Evolutionary conservation across 2,329 filamentous ascomycete species (phyloP), one percentile per base, ranked within the genome.

Genomic region (Tolypocladium ophioglossoides): DNA sequence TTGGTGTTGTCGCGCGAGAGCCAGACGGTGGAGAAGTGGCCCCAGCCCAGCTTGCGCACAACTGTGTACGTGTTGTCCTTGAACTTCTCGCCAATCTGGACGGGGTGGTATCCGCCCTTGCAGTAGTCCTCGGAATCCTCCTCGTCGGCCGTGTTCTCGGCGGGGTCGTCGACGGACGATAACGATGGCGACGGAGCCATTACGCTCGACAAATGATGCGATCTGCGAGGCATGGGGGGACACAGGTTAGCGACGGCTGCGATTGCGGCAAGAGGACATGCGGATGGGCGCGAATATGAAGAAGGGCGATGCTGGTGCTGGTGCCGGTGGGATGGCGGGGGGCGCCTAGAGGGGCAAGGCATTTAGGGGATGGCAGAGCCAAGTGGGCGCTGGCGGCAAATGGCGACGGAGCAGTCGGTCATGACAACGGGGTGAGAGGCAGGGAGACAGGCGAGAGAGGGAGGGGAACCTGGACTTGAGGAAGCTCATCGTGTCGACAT

Each of bases 121-220:
- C 92, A 96, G 77, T 99, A 99, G 72, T 99, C 94, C 73, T 97
- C 92, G 50, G 90, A 96, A 72, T 99, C 94, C 74, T 99, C 94
- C 74, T 99, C 94, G 69, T 97, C 94, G 67, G 91, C 92, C 40
- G 92, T 95, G 68, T 94, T 91, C 66, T 96, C 91, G 71, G 87
- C 83, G 63, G 83, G 80, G 69, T 96, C 91, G 72, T 92, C 91
- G 63, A 83, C 85, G 49, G 88, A 88, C 57, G 85, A 89, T 54
- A 88, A 87, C 52, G 86, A 86, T 56, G 89, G 87, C 58, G 90
- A 92, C 63, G 85, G 78, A 74, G 85, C 73, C 83, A 78, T 75
- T 76, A 75, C 71, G 75, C 75, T 71, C 57, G 80, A 70, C 59
- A 81, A 68, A 62, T 82, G 78, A 56, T 79, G 74, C 57, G 78